Evolutionary conservation across 2,329 filamentous ascomycete species (phyloP).

Genomic region (Clarireedia homoeocarpa): DNA sequence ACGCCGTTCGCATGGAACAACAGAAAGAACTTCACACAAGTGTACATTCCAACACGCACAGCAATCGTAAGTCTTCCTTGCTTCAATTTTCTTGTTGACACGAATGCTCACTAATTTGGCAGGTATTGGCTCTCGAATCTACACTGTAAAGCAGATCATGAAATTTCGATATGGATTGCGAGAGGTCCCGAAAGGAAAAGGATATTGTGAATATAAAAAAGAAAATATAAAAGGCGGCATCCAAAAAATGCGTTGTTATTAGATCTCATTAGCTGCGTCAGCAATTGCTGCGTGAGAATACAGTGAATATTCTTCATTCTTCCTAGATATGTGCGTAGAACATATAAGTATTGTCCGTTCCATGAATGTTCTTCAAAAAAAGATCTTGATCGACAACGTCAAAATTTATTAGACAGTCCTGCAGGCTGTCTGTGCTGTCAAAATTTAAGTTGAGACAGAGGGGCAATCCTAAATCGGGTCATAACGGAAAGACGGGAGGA

Average conservation of each 20-base stretch:
- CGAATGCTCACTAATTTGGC: constrained; percentile 8
- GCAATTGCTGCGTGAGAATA: background rate
- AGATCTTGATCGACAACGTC: no score
- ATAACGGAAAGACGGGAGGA: constrained; percentile 7
- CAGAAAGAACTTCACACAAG: constrained; percentile 81
- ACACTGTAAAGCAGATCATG: constrained; percentile 18
- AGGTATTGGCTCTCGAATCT: constrained; percentile 32
- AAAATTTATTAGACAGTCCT: no score
- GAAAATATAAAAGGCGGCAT: background rate
- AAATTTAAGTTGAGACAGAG: background rate
- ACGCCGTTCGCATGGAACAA: constrained; percentile 86
- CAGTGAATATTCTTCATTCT: background rate
- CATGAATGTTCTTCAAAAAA: no score
- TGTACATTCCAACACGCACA: constrained; percentile 80
- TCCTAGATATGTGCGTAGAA: background rate
- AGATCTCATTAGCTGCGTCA: background rate
- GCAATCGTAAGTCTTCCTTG: constrained; percentile 57
- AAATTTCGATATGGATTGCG: background rate
- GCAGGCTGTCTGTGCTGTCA: no score
- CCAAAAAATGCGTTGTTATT: background rate
- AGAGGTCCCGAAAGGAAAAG: background rate
- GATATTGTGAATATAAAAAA: background rate
- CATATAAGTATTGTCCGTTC: background rate
- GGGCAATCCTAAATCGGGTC: background rate
- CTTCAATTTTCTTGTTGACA: background rate